These are phyloP conservation scores for Leonotis leonurus DNA, from an alignment of 257 asterid genomes.

Conservation along the genomic window DNA sequence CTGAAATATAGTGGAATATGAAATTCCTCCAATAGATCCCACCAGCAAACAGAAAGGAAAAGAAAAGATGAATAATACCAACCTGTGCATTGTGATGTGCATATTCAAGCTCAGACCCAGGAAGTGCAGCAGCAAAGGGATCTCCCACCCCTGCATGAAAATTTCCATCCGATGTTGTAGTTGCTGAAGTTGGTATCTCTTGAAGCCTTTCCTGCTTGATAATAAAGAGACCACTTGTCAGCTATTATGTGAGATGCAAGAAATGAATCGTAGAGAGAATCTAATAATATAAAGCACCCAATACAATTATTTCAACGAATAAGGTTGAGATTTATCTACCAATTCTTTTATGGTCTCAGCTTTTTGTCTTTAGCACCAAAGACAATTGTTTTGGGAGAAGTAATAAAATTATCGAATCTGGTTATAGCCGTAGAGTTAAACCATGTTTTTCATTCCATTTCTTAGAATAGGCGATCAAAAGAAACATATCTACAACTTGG, in stretches of 20 bases:
- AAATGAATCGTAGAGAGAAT: conserved; percentile 1
- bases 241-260: neutral
- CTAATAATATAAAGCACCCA: neutral
- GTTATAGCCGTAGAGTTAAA: no score
- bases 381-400: neutral
- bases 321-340: no score
- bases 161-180: conserved; percentile 56
- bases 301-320: neutral
- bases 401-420: conserved; percentile 2
- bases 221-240: conserved; percentile 8
- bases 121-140: conserved; percentile 64
- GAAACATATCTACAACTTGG: no score
- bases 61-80: conserved; percentile 14
- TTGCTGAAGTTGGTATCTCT: conserved; percentile 80
- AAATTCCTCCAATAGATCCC: conserved; percentile 9
- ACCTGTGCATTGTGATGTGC: conserved; percentile 74
- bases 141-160: conserved; percentile 48
- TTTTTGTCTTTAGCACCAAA: neutral
- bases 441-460: no score
- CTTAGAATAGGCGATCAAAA: no score
- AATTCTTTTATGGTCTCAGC: neutral
- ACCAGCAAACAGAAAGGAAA: conserved; percentile 2
- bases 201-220: conserved; percentile 71
- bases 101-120: conserved; percentile 79
- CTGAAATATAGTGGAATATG: conserved; percentile 30